Percentiles rank a stretch among this genome's conserved stretches.
phyloP scores from a whole-genome alignment of 1,284 basidiomycete species.

The Cerioporus squamosus region DNA sequence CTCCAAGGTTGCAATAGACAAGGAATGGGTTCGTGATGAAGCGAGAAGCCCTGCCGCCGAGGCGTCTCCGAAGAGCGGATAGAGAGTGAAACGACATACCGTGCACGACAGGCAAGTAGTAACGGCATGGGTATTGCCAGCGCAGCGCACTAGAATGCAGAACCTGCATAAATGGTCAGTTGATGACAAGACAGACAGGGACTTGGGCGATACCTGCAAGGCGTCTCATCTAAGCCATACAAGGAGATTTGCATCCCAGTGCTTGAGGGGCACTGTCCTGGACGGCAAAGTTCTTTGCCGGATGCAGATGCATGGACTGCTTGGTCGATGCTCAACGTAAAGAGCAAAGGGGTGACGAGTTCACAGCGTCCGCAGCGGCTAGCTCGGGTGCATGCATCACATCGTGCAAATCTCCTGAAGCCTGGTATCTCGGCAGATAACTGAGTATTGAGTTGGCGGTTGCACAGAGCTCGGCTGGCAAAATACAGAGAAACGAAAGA shows the following conservation, averaged over 20 bases:
- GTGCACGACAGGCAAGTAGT: slow-evolving; percentile 3
- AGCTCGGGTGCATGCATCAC: slow-evolving; percentile 10
- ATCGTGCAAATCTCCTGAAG: slow-evolving; percentile 17
- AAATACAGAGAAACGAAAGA: too few species aligned
- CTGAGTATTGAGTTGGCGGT: neutral
- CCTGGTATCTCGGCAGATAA: neutral
- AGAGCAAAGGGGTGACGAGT: neutral
- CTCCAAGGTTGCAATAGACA: slow-evolving; percentile 9
- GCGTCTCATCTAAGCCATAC: slow-evolving; percentile 14
- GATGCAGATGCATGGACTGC: neutral
- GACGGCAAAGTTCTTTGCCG: slow-evolving; percentile 2
- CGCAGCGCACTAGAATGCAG: slow-evolving; percentile 20
- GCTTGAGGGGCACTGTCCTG: slow-evolving; percentile 8
- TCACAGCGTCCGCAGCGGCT: slow-evolving; percentile 3
- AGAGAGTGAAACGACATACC: slow-evolving; percentile 1
- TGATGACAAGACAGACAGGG: slow-evolving; percentile 1
- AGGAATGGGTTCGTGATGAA: slow-evolving; percentile 1
- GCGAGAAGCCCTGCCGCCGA: neutral
- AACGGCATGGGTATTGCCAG: slow-evolving; percentile 11
- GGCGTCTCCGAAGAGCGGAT: neutral
- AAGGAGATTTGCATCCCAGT: slow-evolving; percentile 5
- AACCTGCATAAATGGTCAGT: slow-evolving; percentile 7
- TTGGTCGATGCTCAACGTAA: slow-evolving; percentile 9
- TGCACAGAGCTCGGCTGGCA: neutral
- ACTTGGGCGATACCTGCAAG: slow-evolving; percentile 5